A percentile compares a stretch with the other conserved stretches of the same genome.
Evolutionary conservation across 331 rosid genomes (phyloP).

Genomic region (Stylosanthes scabra): DNA sequence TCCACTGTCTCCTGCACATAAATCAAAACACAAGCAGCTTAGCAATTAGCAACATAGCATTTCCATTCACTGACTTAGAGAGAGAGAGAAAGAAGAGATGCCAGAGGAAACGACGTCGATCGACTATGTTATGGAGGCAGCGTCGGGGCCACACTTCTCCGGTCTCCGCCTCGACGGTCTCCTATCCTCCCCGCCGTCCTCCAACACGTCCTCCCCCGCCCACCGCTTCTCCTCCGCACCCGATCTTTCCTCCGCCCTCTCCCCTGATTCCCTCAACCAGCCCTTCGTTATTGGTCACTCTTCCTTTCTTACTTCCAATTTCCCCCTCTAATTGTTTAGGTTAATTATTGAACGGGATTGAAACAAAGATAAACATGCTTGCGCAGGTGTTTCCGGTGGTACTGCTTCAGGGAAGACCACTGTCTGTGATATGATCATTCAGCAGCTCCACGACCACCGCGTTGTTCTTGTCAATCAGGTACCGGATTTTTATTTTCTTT

Average conservation of each 20-base stretch:
- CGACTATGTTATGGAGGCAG: slow-evolving; percentile 90
- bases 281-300: slow-evolving; percentile 86
- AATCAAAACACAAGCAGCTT: not conserved
- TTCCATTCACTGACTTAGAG: not conserved
- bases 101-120: slow-evolving; percentile 67
- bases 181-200: slow-evolving; percentile 53
- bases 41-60: not conserved
- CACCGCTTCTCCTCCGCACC: slow-evolving; percentile 45
- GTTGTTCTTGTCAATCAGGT: slow-evolving; percentile 97
- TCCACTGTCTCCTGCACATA: not conserved
- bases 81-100: slow-evolving; percentile 46
- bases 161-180: slow-evolving; percentile 79
- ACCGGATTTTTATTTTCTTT: not conserved
- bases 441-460: slow-evolving; percentile 98
- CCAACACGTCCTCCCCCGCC: slow-evolving; percentile 52
- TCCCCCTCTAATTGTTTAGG: not conserved
- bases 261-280: slow-evolving; percentile 60
- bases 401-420: slow-evolving; percentile 99
- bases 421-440: slow-evolving; percentile 97
- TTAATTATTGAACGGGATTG: not conserved
- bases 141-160: slow-evolving; percentile 91
- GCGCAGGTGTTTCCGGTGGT: slow-evolving; percentile 95
- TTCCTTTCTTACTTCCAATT: not conserved
- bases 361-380: not conserved
- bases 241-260: slow-evolving; percentile 41